phyloP scores from a whole-genome alignment of 73 alveolate genomes.

The Vitrella brassicaformis region DNA sequence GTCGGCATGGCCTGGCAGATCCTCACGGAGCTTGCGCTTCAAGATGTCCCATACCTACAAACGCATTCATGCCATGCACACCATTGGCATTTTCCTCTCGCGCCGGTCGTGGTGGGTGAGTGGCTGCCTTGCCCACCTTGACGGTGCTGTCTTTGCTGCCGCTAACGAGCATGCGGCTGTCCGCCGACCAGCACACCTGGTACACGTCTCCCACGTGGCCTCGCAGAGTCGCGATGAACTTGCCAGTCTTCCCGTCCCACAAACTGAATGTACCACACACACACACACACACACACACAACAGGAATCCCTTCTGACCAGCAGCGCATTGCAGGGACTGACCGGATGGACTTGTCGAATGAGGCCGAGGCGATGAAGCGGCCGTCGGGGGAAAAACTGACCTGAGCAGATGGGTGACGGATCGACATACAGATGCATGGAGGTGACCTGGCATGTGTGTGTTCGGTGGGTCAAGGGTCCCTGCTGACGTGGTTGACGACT shows the following conservation, averaged over 20 bases:
- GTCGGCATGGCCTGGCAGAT: conserved; percentile 85
- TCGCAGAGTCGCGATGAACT: conserved; percentile 78
- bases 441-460: no score
- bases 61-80: not conserved
- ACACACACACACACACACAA: no score
- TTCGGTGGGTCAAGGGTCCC: no score
- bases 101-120: not conserved
- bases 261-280: conserved; percentile 62
- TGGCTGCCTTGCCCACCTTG: conserved; percentile 51
- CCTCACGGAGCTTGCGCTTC: conserved; percentile 73
- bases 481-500: no score
- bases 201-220: conserved; percentile 96
- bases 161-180: conserved; percentile 83
- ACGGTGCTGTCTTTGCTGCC: conserved; percentile 92
- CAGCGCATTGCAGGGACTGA: not conserved
- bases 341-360: conserved; percentile 87
- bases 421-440: no score
- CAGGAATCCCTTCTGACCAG: no score
- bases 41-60: conserved; percentile 69
- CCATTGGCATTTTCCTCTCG: no score
- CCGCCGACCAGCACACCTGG: conserved; percentile 96
- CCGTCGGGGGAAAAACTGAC: conserved; percentile 97
- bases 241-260: conserved; percentile 97
- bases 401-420: not conserved
- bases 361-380: conserved; percentile 88